These are phyloP conservation scores for Taphrina confusa DNA, from an alignment of 1,139 yeast species.

Conservation along the genomic window DNA sequence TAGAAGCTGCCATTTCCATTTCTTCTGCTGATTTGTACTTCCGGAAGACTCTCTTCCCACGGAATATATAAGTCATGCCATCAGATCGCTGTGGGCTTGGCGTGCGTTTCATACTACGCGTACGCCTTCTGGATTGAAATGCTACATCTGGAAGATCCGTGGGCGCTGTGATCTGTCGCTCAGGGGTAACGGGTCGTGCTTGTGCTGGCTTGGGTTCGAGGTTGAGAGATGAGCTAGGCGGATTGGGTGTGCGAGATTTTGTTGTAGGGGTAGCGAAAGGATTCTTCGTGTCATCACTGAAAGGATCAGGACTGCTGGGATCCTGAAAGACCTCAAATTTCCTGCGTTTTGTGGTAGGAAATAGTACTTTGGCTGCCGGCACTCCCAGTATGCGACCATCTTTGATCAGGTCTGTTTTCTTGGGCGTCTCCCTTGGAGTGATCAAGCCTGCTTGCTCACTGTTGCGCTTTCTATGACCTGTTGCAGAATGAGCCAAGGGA, in stretches of 20 bases:
- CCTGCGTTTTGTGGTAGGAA: constrained; percentile 1
- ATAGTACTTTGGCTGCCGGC: constrained; percentile 22
- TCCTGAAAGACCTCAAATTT: constrained; percentile 29
- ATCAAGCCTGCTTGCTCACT: constrained; percentile 29
- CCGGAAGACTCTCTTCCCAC: constrained; percentile 24
- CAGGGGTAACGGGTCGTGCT: not conserved
- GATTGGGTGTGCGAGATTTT: not conserved
- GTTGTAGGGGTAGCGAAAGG: constrained; percentile 10
- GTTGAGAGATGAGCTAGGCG: not conserved
- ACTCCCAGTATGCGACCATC: not conserved
- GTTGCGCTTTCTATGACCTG: constrained; percentile 7
- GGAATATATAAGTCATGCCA: constrained; percentile 29
- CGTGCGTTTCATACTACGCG: not conserved
- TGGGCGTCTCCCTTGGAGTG: constrained; percentile 30
- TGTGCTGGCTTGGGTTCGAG: no score
- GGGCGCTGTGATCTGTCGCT: not conserved
- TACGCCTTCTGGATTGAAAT: not conserved
- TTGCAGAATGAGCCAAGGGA: not conserved
- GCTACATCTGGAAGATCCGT: not conserved
- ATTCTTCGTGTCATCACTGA: constrained; percentile 12
- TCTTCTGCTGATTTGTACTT: constrained; percentile 14
- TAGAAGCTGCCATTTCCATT: not conserved
- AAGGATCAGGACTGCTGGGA: constrained; percentile 20
- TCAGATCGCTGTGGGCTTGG: constrained; percentile 15
- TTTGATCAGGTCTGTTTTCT: not conserved